A percentile compares a stretch with the other conserved stretches of the same genome.
These are phyloP conservation scores for Vicia sativa DNA, from an alignment of 306 rosid species.

Conservation along the genomic window DNA sequence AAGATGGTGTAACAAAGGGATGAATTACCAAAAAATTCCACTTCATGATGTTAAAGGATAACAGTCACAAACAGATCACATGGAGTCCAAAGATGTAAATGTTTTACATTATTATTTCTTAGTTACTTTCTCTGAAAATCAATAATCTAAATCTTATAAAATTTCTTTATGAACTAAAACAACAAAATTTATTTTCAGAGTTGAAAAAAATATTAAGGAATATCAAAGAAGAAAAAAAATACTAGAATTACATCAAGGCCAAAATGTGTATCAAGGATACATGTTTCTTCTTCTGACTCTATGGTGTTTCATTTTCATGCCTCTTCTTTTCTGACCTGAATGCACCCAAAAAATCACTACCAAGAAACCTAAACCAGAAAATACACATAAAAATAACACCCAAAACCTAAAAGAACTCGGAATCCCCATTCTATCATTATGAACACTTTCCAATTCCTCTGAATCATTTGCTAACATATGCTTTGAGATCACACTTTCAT, in stretches of 20 bases:
- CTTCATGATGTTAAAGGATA: no score
- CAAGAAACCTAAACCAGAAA: constrained; percentile 74
- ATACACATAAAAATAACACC: constrained; percentile 69
- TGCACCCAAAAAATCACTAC: constrained; percentile 48
- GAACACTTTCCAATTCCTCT: constrained; percentile 34
- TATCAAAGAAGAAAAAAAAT: constrained; percentile 7
- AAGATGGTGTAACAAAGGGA: no score
- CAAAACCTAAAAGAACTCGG: constrained; percentile 72
- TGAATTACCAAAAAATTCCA: no score
- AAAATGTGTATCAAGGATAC: constrained; percentile 42
- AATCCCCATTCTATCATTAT: constrained; percentile 51
- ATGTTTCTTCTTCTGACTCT: constrained; percentile 66
- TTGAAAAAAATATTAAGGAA: not conserved
- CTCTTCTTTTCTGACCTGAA: constrained; percentile 66
- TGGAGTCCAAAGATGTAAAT: no score
- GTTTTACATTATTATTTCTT: no score
- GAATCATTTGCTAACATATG: constrained; percentile 35
- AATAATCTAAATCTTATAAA: not conserved
- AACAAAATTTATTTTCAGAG: constrained; percentile 8
- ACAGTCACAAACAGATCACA: no score
- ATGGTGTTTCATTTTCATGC: constrained; percentile 58
- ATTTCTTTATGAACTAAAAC: not conserved
- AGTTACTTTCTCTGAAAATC: no score
- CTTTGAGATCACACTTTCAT: constrained; percentile 48
- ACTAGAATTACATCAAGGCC: constrained; percentile 36